Conservation (phyloP, 2,329 filamentous ascomycete genomes). For the Ascosphaera acerosa region DNA sequence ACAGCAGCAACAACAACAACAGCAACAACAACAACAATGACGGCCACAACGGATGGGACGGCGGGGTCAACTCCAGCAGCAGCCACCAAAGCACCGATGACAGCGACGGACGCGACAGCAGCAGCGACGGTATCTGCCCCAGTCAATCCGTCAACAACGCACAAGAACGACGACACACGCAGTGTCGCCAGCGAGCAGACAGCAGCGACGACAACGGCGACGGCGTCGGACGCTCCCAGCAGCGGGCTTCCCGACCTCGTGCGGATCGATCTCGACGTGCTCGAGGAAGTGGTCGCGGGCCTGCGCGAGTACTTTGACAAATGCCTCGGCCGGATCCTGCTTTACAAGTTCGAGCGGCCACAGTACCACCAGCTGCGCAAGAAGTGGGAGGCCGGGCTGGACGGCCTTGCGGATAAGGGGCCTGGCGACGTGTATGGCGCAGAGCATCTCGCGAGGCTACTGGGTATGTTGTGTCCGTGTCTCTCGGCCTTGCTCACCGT, state of each 20-base stretch:
- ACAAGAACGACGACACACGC: no score
- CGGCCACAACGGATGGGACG: no score
- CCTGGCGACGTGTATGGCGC: constrained; percentile 71
- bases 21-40: no score
- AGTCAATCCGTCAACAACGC: no score
- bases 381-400: constrained; percentile 36
- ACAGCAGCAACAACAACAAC: no score
- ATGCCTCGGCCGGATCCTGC: constrained; percentile 58
- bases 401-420: constrained; percentile 41
- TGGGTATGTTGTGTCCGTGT: constrained; percentile 35
- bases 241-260: constrained; percentile 31
- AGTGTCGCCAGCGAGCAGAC: no score
- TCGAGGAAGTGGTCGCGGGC: constrained; percentile 71
- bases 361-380: constrained; percentile 63
- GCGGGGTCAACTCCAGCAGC: no score
- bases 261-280: constrained; percentile 47
- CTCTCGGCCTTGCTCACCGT: constrained; percentile 2
- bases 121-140: no score
- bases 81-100: no score
- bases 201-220: no score
- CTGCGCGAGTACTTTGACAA: constrained; percentile 89
- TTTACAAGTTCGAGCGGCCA: constrained; percentile 81
- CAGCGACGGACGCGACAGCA: no score
- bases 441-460: constrained; percentile 69
- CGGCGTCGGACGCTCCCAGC: constrained; percentile 3